Base-by-base conservation (phyloP, 1,139 yeast genomes). In the Nakaseomyces glabratus region DNA sequence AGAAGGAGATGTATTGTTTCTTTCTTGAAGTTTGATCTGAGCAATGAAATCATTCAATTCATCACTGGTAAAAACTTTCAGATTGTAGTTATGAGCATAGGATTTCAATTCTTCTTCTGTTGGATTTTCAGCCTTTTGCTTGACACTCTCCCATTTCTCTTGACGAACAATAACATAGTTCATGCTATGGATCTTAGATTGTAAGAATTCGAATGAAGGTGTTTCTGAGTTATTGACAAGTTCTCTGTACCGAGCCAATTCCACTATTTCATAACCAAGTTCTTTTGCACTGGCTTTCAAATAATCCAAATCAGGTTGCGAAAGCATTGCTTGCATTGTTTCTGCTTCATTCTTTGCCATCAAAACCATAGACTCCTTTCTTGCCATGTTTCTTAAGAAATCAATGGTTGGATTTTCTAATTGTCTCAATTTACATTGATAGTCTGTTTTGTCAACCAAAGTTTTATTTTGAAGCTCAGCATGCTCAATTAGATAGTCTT, bases 151-250 rank as follows among this genome's bases (percentile, higher is more conserved):
- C 15, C 46, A 43, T 11, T 57, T 58, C 0, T 42, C 38, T 2
- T 24, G 20, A 4, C 56, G 40, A 10, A 59, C 36, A 6, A 56
- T 42, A 4, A 52, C 51, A 25, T 55, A 43, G 10, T 52, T 57
- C 28, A 49, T 16, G 34, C 16, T 23, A 2, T 13, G 38, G 4
- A 61, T 58, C 28, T 51, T 49, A 4, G 41, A 36, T 13, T 39
- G 31, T 23, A 55, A 28, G 28, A 45, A 51, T 1, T 51, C 59
- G 11, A 47, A 26, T 11, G 42, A 28, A 19, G 69, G 68, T 8
- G 38, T 26, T 9, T 44, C 49, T n/a, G 54, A 55, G 26, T 46
- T 52, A 4, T 36, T 35, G 8, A 33, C 14, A 33, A 66, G 49
- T 12, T 51, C 55, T 4, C 44, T 43, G 34, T 57, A 51, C 9